These are phyloP conservation scores for Kalaharituber pfeilii DNA, from an alignment of 2,329 filamentous ascomycete species.

Conservation along the genomic window DNA sequence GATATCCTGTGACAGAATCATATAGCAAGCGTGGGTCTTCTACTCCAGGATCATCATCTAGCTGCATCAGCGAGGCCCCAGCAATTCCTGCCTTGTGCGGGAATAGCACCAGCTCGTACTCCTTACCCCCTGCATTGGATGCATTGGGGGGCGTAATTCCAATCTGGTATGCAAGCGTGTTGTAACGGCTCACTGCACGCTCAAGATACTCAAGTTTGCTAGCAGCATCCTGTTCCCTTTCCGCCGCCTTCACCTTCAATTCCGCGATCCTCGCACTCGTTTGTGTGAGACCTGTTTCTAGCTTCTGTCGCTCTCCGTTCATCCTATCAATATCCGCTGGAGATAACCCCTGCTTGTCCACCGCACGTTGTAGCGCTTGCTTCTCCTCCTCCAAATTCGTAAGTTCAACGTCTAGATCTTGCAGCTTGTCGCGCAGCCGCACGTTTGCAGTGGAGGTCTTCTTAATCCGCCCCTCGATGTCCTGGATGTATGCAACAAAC, in stretches of 20 bases:
- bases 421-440: conserved; percentile 70
- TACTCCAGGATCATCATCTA: conserved; percentile 20
- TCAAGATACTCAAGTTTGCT: conserved; percentile 84
- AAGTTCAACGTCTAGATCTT: conserved; percentile 58
- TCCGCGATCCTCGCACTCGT: conserved; percentile 65
- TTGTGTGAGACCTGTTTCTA: conserved; percentile 74
- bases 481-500: conserved; percentile 84
- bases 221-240: conserved; percentile 70
- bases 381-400: conserved; percentile 70
- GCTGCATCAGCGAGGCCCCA: conserved; percentile 25
- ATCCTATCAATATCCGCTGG: conserved; percentile 98
- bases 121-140: conserved; percentile 62
- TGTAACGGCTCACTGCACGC: conserved; percentile 74
- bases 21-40: conserved; percentile 48
- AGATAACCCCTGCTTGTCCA: conserved; percentile 85
- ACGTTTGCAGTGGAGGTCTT: conserved; percentile 71
- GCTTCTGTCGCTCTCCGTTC: conserved; percentile 81
- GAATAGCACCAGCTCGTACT: conserved; percentile 73
- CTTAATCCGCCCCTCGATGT: conserved; percentile 66
- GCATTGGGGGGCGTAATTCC: conserved; percentile 74
- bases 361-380: conserved; percentile 58
- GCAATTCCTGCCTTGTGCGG: conserved; percentile 24
- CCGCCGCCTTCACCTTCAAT: conserved; percentile 60
- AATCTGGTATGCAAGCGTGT: conserved; percentile 84
- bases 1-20: conserved; percentile 70